Percentiles rank a stretch among this genome's conserved stretches.
Conservation (phyloP, 768 basidiomycete genomes). For the Lentinula guzmanii region DNA sequence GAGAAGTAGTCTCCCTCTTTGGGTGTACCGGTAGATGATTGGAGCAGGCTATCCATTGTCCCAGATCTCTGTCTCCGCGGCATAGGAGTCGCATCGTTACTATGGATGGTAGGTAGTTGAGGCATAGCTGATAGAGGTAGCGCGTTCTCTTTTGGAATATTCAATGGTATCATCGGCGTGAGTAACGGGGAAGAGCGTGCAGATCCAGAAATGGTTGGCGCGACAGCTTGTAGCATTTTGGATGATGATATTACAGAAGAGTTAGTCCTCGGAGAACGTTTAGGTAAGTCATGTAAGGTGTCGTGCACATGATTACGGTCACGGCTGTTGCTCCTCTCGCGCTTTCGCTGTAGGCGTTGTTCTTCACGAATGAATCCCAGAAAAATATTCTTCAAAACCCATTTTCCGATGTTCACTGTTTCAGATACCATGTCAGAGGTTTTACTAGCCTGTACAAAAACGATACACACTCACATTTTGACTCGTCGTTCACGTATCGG, state of each 20-base stretch:
- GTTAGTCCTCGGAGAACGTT: slow-evolving; percentile 15
- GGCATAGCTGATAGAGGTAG: slow-evolving; percentile 30
- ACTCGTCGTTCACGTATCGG: slow-evolving; percentile 66
- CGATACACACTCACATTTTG: slow-evolving; percentile 51
- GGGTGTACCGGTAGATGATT: slow-evolving; percentile 12
- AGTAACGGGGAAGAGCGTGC: slow-evolving; percentile 49
- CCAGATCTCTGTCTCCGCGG: slow-evolving; percentile 34
- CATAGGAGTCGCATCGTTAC: slow-evolving; percentile 22
- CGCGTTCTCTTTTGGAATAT: slow-evolving; percentile 20
- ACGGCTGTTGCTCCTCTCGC: slow-evolving; percentile 21
- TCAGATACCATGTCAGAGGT: slow-evolving; percentile 6
- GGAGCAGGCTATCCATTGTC: slow-evolving; percentile 31
- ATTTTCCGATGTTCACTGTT: slow-evolving; percentile 87
- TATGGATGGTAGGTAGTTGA: slow-evolving; percentile 30
- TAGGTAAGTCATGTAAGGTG: slow-evolving; percentile 16
- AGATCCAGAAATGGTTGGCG: slow-evolving; percentile 40
- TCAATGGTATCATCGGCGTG: slow-evolving; percentile 52
- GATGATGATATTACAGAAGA: slow-evolving; percentile 56
- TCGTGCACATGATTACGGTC: slow-evolving; percentile 15
- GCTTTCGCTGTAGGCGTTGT: slow-evolving; percentile 34
- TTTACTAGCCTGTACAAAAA: slow-evolving; percentile 1
- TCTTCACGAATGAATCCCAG: slow-evolving; percentile 71
- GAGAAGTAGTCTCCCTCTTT: slow-evolving; percentile 50
- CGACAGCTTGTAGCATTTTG: slow-evolving; percentile 58
- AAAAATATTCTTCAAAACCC: slow-evolving; percentile 85